Conservation (phyloP, 768 basidiomycete species). For the Boletales sp. region DNA sequence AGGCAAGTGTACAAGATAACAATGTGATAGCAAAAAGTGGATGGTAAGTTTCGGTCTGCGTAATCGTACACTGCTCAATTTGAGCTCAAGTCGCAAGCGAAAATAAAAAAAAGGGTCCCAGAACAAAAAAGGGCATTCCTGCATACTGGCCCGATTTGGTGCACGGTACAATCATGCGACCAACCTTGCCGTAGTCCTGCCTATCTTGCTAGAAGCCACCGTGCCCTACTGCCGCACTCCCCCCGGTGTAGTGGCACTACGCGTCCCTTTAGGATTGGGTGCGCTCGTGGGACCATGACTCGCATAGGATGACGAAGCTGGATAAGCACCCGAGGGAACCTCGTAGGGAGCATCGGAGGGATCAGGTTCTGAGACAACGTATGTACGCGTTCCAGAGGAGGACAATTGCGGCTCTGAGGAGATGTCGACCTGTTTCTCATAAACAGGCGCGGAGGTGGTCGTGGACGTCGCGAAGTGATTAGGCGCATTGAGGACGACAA, state of each 20-base stretch:
- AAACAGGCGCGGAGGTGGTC: conserved; percentile 33
- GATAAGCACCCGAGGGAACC: conserved; percentile 72
- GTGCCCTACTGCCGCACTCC: conserved; percentile 43
- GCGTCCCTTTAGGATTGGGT: conserved; percentile 34
- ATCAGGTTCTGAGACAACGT: conserved; percentile 75
- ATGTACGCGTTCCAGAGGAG: conserved; percentile 51
- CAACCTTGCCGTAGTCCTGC: conserved; percentile 19
- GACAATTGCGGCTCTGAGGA: conserved; percentile 46
- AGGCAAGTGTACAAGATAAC: conserved; percentile 12
- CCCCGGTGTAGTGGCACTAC: conserved; percentile 46
- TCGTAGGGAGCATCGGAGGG: conserved; percentile 55
- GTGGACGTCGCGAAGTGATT: conserved; percentile 32
- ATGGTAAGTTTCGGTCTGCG: conserved; percentile 1
- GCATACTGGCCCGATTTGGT: conserved; percentile 35
- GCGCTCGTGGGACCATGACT: conserved; percentile 40
- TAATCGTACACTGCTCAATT: conserved; percentile 25
- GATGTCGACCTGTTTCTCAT: conserved; percentile 62
- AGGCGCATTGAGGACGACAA: conserved; percentile 45
- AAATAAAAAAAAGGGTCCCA: not conserved
- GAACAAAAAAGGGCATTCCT: not conserved
- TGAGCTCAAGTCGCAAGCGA: conserved; percentile 10
- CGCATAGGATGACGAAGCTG: conserved; percentile 45
- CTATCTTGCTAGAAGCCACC: conserved; percentile 45
- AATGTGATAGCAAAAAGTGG: not conserved
- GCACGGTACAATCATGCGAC: conserved; percentile 40